Evolutionary conservation across 257 asterid genomes (phyloP).

Genomic region (Ilex aquifolium): DNA sequence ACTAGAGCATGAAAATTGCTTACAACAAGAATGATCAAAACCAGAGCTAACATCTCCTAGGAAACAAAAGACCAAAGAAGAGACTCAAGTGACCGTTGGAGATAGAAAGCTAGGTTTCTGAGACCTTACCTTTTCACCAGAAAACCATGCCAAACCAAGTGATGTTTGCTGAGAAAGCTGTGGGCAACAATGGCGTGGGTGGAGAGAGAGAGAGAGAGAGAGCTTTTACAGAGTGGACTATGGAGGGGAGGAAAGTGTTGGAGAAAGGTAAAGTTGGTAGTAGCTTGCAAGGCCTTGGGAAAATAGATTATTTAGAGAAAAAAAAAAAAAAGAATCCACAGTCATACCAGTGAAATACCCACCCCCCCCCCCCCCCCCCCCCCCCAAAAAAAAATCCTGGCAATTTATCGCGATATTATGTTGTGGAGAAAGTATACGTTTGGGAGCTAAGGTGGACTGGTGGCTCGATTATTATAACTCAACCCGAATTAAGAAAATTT

Average conservation of each 20-base stretch:
- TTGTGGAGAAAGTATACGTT: too few species aligned
- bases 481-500: too few species aligned
- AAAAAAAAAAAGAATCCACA: slow-evolving; percentile 21
- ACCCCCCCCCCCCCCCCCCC: too few species aligned
- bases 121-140: slow-evolving; percentile 38
- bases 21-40: slow-evolving; percentile 29
- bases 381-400: too few species aligned
- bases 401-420: too few species aligned
- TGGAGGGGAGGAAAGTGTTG: slow-evolving; percentile 30
- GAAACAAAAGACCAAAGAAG: slow-evolving; percentile 19
- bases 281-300: slow-evolving; percentile 45
- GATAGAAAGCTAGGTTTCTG: slow-evolving; percentile 16
- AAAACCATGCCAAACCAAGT: slow-evolving; percentile 17
- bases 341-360: background rate
- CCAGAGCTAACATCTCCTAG: slow-evolving; percentile 41
- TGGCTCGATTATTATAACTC: too few species aligned
- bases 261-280: slow-evolving; percentile 61
- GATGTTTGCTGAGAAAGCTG: slow-evolving; percentile 11
- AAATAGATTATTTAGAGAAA: slow-evolving; percentile 25
- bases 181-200: slow-evolving; percentile 12
- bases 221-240: slow-evolving; percentile 38
- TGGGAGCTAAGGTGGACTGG: too few species aligned
- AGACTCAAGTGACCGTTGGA: slow-evolving; percentile 18
- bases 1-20: slow-evolving; percentile 29
- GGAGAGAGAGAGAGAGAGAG: slow-evolving; percentile 19